phyloP scores from a whole-genome alignment of 805 yeast species.

The Ogataea kodamae region DNA sequence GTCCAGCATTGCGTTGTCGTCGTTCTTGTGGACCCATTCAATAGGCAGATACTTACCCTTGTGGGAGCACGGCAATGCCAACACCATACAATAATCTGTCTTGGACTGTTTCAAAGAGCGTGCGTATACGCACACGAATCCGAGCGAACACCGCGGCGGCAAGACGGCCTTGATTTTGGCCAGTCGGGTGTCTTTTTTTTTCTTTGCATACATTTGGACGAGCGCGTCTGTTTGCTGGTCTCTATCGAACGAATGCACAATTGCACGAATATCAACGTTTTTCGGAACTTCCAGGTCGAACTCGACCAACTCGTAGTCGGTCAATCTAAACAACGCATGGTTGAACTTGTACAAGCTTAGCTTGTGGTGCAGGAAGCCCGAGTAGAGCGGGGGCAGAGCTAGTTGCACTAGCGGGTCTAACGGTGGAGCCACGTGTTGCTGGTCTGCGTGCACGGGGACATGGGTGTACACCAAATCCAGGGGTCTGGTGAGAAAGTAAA shows the following conservation, averaged over 20 bases:
- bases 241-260: constrained; percentile 41
- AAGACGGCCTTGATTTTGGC: constrained; percentile 79
- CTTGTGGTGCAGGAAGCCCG: constrained; percentile 64
- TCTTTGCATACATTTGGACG: constrained; percentile 76
- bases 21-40: constrained; percentile 62
- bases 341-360: constrained; percentile 66
- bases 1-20: constrained; percentile 58
- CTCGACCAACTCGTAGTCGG: constrained; percentile 77
- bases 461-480: constrained; percentile 76
- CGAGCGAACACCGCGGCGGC: constrained; percentile 66
- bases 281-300: constrained; percentile 68
- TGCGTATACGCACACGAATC: constrained; percentile 71
- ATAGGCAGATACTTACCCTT: constrained; percentile 58
- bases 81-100: constrained; percentile 66
- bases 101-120: constrained; percentile 30
- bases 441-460: constrained; percentile 71
- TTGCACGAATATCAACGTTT: constrained; percentile 63
- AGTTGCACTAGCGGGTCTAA: constrained; percentile 74
- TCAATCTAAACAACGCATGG: constrained; percentile 68
- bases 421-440: constrained; percentile 86
- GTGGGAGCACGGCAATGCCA: constrained; percentile 74
- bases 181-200: constrained; percentile 55
- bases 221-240: constrained; percentile 52
- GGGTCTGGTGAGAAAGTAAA: constrained; percentile 79
- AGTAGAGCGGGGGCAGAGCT: constrained; percentile 81